Evolutionary conservation across 2,329 filamentous ascomycete species (phyloP).

Genomic region (Bipolaris gigantea): DNA sequence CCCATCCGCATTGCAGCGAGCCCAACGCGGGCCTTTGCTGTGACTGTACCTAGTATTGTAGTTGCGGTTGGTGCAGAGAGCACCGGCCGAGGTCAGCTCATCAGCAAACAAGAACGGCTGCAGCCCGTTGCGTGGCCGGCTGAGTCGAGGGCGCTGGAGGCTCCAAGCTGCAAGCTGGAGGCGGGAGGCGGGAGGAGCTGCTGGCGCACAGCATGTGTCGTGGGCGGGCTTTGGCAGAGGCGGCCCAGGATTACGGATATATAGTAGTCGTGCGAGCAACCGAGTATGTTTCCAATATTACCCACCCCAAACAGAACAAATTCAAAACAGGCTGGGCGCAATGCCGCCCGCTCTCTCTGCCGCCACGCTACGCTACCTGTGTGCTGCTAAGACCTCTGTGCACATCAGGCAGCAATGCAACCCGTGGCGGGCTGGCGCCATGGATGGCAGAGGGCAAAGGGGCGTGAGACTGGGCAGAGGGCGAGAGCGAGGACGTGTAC

Average conservation of each 20-base stretch:
- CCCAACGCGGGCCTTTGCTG: constrained; percentile 21
- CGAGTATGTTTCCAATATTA: constrained; percentile 12
- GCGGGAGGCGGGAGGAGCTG: no score
- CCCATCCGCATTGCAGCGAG: constrained; percentile 28
- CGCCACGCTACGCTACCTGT: no score
- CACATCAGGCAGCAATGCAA: background rate
- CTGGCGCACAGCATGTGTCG: background rate
- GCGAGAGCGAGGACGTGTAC: no score
- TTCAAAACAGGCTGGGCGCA: constrained; percentile 9
- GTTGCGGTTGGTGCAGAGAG: background rate
- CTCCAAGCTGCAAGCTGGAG: no score
- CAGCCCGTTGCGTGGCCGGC: no score
- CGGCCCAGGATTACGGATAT: constrained; percentile 26
- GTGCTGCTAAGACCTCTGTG: background rate
- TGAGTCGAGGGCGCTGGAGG: no score
- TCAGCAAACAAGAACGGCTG: constrained; percentile 20
- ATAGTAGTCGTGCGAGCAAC: constrained; percentile 25
- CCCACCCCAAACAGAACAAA: constrained; percentile 12
- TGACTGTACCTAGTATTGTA: no score
- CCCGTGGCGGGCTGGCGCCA: background rate
- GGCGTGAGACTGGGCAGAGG: background rate
- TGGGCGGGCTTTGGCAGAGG: constrained; percentile 5
- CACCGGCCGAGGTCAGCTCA: constrained; percentile 5
- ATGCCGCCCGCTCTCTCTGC: background rate
- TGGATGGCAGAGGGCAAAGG: background rate